A percentile compares a stretch with the other conserved stretches of the same genome.
Evolutionary conservation across 2,329 filamentous ascomycete genomes (phyloP).

Genomic region (Sarocladium strictum): DNA sequence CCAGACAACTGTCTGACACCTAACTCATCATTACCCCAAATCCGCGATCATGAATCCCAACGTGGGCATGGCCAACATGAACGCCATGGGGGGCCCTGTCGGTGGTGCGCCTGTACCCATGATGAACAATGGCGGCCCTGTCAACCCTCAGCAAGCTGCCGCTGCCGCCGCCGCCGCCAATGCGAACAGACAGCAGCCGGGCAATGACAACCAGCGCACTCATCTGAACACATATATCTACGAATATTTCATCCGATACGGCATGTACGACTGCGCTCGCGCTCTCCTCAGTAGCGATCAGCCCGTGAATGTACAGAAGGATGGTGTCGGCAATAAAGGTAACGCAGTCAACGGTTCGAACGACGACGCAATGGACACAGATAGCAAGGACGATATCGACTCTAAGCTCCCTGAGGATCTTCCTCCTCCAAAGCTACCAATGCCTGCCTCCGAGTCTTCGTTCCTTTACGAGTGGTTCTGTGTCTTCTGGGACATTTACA

Average conservation of each 20-base stretch:
- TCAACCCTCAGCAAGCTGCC: slow-evolving; percentile 27
- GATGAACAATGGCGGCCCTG: slow-evolving; percentile 56
- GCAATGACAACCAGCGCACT: slow-evolving; percentile 43
- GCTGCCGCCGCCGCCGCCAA: slow-evolving; percentile 23
- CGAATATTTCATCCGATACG: slow-evolving; percentile 82
- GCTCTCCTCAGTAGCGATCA: slow-evolving; percentile 62
- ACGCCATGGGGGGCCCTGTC: slow-evolving; percentile 61
- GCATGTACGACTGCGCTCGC: slow-evolving; percentile 78
- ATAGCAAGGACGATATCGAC: slow-evolving; percentile 71
- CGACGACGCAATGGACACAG: slow-evolving; percentile 76
- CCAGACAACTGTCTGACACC: background rate
- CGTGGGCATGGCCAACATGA: slow-evolving; percentile 63
- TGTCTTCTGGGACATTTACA: slow-evolving; percentile 94
- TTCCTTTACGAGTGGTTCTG: slow-evolving; percentile 98
- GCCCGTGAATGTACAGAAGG: slow-evolving; percentile 61
- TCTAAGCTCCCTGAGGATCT: slow-evolving; percentile 73
- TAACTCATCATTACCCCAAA: background rate
- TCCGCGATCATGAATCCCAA: slow-evolving; percentile 51
- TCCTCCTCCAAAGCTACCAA: slow-evolving; percentile 65
- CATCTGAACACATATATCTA: slow-evolving; percentile 83
- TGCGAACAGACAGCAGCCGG: slow-evolving; percentile 30
- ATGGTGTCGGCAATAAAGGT: slow-evolving; percentile 64
- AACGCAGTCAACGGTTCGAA: slow-evolving; percentile 61
- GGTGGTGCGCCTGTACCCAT: slow-evolving; percentile 53
- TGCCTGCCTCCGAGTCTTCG: slow-evolving; percentile 61